Percentiles rank a stretch among this genome's conserved stretches.
Conservation (phyloP, 768 basidiomycete species). For the Cubamyces sp. region DNA sequence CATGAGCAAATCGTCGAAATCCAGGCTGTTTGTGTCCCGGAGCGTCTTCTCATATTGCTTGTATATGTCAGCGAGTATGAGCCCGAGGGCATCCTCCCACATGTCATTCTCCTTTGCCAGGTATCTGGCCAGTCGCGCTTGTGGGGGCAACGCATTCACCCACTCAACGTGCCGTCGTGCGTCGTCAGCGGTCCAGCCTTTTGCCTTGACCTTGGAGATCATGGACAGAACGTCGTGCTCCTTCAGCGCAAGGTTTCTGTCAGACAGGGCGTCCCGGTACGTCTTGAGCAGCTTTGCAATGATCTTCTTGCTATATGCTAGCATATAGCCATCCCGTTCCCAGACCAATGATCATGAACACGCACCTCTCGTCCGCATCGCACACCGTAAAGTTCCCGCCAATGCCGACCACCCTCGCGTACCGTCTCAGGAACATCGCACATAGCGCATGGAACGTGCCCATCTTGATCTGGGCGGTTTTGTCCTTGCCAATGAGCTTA, state of each 20-base stretch:
- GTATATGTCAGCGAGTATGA: slow-evolving; percentile 57
- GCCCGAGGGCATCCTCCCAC: slow-evolving; percentile 17
- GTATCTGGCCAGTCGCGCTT: slow-evolving; percentile 6
- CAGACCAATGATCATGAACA: background rate
- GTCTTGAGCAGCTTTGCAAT: slow-evolving; percentile 60
- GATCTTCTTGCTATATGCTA: slow-evolving; percentile 62
- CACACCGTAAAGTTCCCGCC: slow-evolving; percentile 80
- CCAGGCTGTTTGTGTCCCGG: slow-evolving; percentile 67
- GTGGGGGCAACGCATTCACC: slow-evolving; percentile 1
- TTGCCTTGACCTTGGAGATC: slow-evolving; percentile 76
- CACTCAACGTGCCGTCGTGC: slow-evolving; percentile 30
- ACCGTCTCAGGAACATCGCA: slow-evolving; percentile 69
- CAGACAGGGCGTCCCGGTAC: slow-evolving; percentile 51
- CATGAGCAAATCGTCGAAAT: slow-evolving; percentile 86
- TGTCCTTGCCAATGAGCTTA: slow-evolving; percentile 65
- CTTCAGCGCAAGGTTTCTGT: slow-evolving; percentile 54
- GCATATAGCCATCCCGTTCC: slow-evolving; percentile 1
- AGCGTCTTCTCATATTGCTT: slow-evolving; percentile 68
- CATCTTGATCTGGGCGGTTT: slow-evolving; percentile 58
- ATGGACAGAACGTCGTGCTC: slow-evolving; percentile 55
- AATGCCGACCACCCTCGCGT: slow-evolving; percentile 60
- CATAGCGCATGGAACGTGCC: slow-evolving; percentile 85
- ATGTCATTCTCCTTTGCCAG: slow-evolving; percentile 1
- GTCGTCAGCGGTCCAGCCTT: slow-evolving; percentile 58
- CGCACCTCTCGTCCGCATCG: slow-evolving; percentile 79